Percentiles rank a stretch among this genome's conserved stretches.
Conservation (phyloP, 345 rosid genomes). For the Noccaea bulbosa region DNA sequence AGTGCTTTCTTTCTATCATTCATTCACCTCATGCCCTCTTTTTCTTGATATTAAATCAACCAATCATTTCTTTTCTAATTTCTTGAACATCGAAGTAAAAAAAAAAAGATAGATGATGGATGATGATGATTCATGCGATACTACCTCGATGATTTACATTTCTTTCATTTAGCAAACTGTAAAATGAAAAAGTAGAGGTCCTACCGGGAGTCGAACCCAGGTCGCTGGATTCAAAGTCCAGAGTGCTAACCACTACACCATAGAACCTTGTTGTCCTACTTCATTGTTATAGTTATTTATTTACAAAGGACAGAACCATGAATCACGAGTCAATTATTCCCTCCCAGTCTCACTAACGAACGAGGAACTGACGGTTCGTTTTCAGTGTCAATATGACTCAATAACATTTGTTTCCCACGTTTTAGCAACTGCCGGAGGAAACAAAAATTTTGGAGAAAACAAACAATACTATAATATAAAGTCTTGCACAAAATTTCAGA, state of each 20-base stretch:
- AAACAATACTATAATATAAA: not conserved
- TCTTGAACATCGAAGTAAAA: constrained; percentile 6
- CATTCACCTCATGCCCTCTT: constrained; percentile 23
- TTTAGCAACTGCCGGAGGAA: too few species aligned
- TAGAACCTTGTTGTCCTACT: constrained; percentile 49
- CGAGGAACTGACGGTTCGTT: not conserved
- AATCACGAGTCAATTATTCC: too few species aligned
- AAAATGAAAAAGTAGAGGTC: constrained; percentile 48
- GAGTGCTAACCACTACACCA: constrained; percentile 99
- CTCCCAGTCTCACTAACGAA: too few species aligned
- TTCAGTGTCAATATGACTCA: not conserved
- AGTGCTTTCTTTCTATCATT: constrained; percentile 39
- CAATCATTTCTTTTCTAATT: not conserved
- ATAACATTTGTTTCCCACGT: not conserved
- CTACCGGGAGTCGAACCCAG: constrained; percentile 98
- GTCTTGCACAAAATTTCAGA: constrained; percentile 27
- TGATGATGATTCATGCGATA: not conserved
- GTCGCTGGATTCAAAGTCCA: constrained; percentile 97
- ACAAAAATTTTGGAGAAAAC: not conserved
- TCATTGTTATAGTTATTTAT: too few species aligned
- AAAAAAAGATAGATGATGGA: not conserved
- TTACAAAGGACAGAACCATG: too few species aligned
- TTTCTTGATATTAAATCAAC: not conserved
- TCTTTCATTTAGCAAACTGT: not conserved
- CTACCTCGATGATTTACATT: not conserved